Percentiles rank a stretch among this genome's conserved stretches.
phyloP scores from a whole-genome alignment of 2,329 filamentous ascomycete genomes.

The Nothopassalora personata region DNA sequence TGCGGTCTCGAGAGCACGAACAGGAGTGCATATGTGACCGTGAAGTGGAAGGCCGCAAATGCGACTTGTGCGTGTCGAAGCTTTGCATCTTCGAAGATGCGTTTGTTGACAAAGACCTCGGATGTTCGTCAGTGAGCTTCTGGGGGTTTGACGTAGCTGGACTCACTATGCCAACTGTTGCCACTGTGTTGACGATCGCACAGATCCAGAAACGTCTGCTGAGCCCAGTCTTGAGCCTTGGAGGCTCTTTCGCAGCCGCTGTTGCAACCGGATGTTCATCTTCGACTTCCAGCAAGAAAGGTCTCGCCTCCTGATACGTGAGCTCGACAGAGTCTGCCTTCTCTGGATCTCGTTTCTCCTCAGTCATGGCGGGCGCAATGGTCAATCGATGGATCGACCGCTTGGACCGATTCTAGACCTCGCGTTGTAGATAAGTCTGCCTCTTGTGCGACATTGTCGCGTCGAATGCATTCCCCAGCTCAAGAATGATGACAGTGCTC shows the following conservation, averaged over 20 bases:
- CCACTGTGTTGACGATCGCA: conserved; percentile 17
- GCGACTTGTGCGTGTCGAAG: conserved; percentile 59
- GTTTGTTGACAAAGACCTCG: conserved; percentile 66
- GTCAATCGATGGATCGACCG: neutral
- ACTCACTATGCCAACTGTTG: conserved; percentile 23
- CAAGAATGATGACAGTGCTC: neutral
- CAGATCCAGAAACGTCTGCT: conserved; percentile 21
- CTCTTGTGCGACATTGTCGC: neutral
- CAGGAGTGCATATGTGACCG: conserved; percentile 60
- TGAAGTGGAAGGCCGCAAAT: conserved; percentile 65
- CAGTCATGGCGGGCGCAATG: neutral
- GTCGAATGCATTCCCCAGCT: neutral
- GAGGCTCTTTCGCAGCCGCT: neutral
- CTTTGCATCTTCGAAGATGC: conserved; percentile 59
- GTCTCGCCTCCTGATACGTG: conserved; percentile 13
- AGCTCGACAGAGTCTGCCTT: conserved; percentile 11
- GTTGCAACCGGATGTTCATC: conserved; percentile 8
- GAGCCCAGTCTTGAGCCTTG: conserved; percentile 2
- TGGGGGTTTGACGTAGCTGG: too few species aligned
- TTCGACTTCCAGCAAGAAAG: conserved; percentile 13
- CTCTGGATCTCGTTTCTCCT: conserved; percentile 5
- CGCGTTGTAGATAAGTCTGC: neutral
- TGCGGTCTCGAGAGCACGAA: conserved; percentile 55
- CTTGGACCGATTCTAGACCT: neutral
- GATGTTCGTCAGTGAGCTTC: neutral